Conservation (phyloP, 2,329 filamentous ascomycete species). For the Mycosphaerelloides madeirae region DNA sequence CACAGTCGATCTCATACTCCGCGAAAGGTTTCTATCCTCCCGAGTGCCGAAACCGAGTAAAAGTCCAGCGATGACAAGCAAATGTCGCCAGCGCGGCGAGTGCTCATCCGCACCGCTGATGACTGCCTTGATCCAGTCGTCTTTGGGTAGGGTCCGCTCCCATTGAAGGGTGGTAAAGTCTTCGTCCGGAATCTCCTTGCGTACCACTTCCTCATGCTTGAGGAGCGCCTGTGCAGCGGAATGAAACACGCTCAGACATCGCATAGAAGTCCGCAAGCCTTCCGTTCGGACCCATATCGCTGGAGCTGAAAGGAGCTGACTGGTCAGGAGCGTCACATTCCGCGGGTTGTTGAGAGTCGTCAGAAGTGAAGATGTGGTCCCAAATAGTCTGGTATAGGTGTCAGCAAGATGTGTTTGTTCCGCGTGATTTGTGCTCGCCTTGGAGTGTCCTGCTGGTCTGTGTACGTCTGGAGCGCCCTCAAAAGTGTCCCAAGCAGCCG, state of each 20-base stretch:
- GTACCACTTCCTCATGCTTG: slow-evolving; percentile 42
- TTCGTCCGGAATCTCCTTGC: slow-evolving; percentile 20
- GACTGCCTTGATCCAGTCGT: slow-evolving; percentile 57
- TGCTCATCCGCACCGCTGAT: slow-evolving; percentile 57
- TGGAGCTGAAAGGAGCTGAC: slow-evolving; percentile 65
- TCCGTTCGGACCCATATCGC: slow-evolving; percentile 64
- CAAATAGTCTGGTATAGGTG: slow-evolving; percentile 45
- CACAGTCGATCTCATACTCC: slow-evolving; percentile 60
- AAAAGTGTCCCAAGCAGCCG: slow-evolving; percentile 63
- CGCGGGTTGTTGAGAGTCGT: slow-evolving; percentile 67
- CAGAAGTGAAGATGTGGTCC: slow-evolving; percentile 63
- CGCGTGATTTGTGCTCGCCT: slow-evolving; percentile 41
- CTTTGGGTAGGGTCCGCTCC: slow-evolving; percentile 35
- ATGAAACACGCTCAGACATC: slow-evolving; percentile 67
- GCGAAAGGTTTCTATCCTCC: slow-evolving; percentile 59
- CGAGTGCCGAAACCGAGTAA: slow-evolving; percentile 69
- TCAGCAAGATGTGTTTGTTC: slow-evolving; percentile 8
- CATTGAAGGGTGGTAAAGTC: slow-evolving; percentile 26
- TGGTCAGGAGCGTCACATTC: slow-evolving; percentile 68
- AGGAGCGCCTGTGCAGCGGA: slow-evolving; percentile 56
- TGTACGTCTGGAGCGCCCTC: slow-evolving; percentile 56
- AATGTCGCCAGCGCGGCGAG: slow-evolving; percentile 72
- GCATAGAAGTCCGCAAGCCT: slow-evolving; percentile 58
- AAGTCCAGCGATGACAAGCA: slow-evolving; percentile 73
- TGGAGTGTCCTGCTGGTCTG: slow-evolving; percentile 56